A percentile compares a stretch with the other conserved stretches of the same genome.
phyloP scores from a whole-genome alignment of 2,329 filamentous ascomycete species.

The Emergomyces africanus region DNA sequence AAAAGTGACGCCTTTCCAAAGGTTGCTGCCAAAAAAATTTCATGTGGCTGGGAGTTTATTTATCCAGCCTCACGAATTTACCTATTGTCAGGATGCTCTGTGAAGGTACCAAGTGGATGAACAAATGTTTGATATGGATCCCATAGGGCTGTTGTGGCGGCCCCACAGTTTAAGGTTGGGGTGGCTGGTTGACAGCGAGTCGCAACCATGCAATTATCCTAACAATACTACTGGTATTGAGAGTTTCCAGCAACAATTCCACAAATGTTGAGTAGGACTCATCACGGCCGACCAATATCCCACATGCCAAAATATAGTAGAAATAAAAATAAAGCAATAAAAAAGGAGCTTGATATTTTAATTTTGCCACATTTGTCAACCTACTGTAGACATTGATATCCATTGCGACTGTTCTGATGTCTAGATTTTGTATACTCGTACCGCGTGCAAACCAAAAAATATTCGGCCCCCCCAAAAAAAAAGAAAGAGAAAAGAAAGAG shows the following conservation, averaged over 20 bases:
- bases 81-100: not conserved
- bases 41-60: not conserved
- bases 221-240: too few species aligned
- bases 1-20: not conserved
- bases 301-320: too few species aligned
- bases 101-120: too few species aligned
- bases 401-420: not conserved
- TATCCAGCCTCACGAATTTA: too few species aligned
- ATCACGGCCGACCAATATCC: too few species aligned
- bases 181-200: too few species aligned
- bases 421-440: not conserved
- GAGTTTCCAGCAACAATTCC: too few species aligned
- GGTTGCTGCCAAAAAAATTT: not conserved
- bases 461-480: not conserved
- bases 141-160: too few species aligned
- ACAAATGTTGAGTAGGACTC: too few species aligned
- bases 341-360: not conserved
- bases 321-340: not conserved
- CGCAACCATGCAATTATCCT: too few species aligned
- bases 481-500: not conserved
- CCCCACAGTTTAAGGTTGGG: too few species aligned
- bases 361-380: not conserved
- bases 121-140: too few species aligned
- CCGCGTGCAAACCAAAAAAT: not conserved
- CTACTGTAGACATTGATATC: not conserved